Conservation (phyloP, 2,329 filamentous ascomycete genomes). For the Gaeumannomyces tritici region DNA sequence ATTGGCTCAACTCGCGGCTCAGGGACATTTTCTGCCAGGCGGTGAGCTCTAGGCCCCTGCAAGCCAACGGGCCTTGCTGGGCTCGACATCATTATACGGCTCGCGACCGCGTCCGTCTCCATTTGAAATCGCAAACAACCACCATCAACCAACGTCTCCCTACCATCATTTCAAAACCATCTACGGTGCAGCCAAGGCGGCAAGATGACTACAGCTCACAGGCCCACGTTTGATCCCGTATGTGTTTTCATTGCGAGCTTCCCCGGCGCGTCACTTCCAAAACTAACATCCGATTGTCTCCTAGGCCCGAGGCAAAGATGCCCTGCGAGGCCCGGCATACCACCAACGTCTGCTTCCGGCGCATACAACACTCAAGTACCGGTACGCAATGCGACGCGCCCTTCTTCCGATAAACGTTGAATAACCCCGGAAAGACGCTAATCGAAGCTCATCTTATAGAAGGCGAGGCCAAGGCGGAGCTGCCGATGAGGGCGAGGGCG, state of each 20-base stretch:
- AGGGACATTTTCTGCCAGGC: slow-evolving; percentile 13
- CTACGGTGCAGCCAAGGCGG: not conserved
- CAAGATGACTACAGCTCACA: slow-evolving; percentile 60
- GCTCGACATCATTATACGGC: not conserved
- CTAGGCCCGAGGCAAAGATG: slow-evolving; percentile 87
- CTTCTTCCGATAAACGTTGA: not conserved
- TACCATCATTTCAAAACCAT: not conserved
- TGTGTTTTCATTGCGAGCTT: slow-evolving; percentile 12
- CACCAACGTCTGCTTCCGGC: slow-evolving; percentile 93
- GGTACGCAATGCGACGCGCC: slow-evolving; percentile 32
- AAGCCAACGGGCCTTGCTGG: not conserved
- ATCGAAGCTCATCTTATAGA: slow-evolving; percentile 23
- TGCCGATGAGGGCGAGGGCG: slow-evolving; percentile 42
- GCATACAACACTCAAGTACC: slow-evolving; percentile 84
- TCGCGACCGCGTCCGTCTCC: not conserved
- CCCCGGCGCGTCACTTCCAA: not conserved
- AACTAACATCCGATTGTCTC: slow-evolving; percentile 15
- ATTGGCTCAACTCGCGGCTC: not conserved
- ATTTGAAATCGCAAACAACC: not conserved
- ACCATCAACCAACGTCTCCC: not conserved
- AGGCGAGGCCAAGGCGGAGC: slow-evolving; percentile 85
- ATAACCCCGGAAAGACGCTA: slow-evolving; percentile 8
- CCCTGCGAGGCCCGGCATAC: slow-evolving; percentile 84
- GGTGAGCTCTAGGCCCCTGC: not conserved
- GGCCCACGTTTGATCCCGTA: slow-evolving; percentile 95